Percentiles rank a stretch among this genome's conserved stretches.
These are phyloP conservation scores for Annulohypoxylon truncatum DNA, from an alignment of 2,329 filamentous ascomycete genomes.

Conservation along the genomic window DNA sequence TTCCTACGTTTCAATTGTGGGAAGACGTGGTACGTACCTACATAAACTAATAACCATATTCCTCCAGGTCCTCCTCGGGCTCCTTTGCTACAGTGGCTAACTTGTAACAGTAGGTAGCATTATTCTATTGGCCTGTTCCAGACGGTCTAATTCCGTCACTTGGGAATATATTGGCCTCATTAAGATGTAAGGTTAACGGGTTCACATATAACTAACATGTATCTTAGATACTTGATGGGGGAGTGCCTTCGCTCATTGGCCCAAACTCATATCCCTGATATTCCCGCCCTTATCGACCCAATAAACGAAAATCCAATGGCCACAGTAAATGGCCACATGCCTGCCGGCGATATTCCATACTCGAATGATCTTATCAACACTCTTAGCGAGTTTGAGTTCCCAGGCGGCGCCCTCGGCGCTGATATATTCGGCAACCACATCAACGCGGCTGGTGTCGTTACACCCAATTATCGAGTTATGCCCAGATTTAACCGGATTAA, in stretches of 20 bases:
- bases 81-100: slow-evolving; percentile 1
- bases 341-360: slow-evolving; percentile 5
- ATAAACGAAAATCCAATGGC: not conserved
- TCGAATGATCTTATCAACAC: slow-evolving; percentile 4
- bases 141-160: not conserved
- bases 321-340: not conserved
- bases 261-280: not conserved
- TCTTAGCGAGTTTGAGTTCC: slow-evolving; percentile 9
- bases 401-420: not conserved
- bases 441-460: not conserved
- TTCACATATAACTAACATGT: too few relatives aligned
- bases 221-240: slow-evolving; percentile 13
- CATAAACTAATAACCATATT: not conserved
- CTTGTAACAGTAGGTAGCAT: slow-evolving; percentile 4
- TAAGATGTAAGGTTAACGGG: too few relatives aligned
- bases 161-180: not conserved
- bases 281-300: not conserved
- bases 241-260: not conserved
- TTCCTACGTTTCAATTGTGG: not conserved
- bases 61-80: not conserved
- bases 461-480: too few relatives aligned
- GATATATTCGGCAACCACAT: not conserved
- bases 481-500: too few relatives aligned
- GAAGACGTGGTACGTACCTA: slow-evolving; percentile 25
- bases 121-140: not conserved